phyloP scores from a whole-genome alignment of 257 asterid species.

The Penstemon eatonii region DNA sequence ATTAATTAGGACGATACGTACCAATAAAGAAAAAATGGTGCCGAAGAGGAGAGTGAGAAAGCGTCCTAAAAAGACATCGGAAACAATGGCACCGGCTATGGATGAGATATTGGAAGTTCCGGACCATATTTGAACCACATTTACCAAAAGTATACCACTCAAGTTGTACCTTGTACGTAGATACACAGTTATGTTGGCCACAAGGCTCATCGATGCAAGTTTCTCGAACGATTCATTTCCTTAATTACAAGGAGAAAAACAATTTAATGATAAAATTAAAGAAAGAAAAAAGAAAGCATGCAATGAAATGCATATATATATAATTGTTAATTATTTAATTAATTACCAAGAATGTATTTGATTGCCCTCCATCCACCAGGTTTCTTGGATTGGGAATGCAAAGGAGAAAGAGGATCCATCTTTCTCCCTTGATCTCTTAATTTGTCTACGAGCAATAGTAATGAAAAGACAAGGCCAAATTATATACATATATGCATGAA shows the following conservation, averaged over 20 bases:
- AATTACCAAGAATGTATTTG: slow-evolving; percentile 68
- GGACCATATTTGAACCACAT: slow-evolving; percentile 68
- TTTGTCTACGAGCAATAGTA: no score
- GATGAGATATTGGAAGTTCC: slow-evolving; percentile 60
- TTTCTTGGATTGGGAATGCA: slow-evolving; percentile 26
- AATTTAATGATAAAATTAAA: not conserved
- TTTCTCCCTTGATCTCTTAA: no score
- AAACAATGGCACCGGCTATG: slow-evolving; percentile 61
- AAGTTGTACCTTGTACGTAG: slow-evolving; percentile 60
- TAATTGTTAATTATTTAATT: not conserved
- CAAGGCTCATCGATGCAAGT: slow-evolving; percentile 77
- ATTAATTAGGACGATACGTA: slow-evolving; percentile 22
- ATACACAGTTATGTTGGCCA: slow-evolving; percentile 63
- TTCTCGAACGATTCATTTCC: slow-evolving; percentile 92
- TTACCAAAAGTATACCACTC: slow-evolving; percentile 57
- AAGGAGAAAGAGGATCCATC: slow-evolving; percentile 24
- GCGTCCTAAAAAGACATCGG: slow-evolving; percentile 66
- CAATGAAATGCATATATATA: not conserved
- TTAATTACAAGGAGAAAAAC: slow-evolving; percentile 7
- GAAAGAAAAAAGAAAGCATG: not conserved
- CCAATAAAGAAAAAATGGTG: slow-evolving; percentile 55
- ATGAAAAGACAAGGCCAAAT: no score
- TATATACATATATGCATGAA: no score
- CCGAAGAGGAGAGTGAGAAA: slow-evolving; percentile 73
- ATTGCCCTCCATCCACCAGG: slow-evolving; percentile 82